Base-by-base conservation (phyloP, 345 rosid species). In the Brassica juncea region DNA sequence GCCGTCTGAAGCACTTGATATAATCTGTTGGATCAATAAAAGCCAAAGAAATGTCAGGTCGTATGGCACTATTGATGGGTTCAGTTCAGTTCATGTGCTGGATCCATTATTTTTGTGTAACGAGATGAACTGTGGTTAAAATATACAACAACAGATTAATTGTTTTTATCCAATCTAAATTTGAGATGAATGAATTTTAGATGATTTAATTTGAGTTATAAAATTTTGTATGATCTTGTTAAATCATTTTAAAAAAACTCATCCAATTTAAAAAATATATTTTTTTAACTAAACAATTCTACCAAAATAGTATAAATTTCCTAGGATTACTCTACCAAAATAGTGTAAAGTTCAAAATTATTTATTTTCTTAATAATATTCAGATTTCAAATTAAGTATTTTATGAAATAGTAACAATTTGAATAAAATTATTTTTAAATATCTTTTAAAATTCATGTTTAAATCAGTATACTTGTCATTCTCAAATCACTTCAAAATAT, bases 51-150 rank as follows among this genome's bases (percentile, higher is more conserved):
- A 44, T 44, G 6, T 7, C 44, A 44, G 16, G 63, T 61, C 28
- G 58, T 66, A 11, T 66, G 9, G 15, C 27, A 58, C 32, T 19
- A 34, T 19, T 61, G 60, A 55, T 7, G 61, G 61, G 28, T 19
- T 10, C 19, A 11, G 61, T 66, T 58, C 57, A 57, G 27, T 3
- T 21, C 0, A 39, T 16, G 6, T 5, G 21, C 15, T 58, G 25
- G 77, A 64, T 11, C 54, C 65, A 21, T 65, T 74, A 65, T 34
- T 21, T 27, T 57, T 57, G 16, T 67, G 67, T 58, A 16, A 15
- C 3, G 14, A 73, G 30, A 16, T 62, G 47, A 39, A 39, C 9
- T 39, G 14, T 39, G 47, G 6, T 39, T 39, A 39, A 0, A 39
- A 6, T 9, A 39, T 39, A 12, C 9, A 39, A 2, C 47, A 39